These are phyloP conservation scores for Panus rudis DNA, from an alignment of 768 basidiomycete genomes.

Conservation along the genomic window DNA sequence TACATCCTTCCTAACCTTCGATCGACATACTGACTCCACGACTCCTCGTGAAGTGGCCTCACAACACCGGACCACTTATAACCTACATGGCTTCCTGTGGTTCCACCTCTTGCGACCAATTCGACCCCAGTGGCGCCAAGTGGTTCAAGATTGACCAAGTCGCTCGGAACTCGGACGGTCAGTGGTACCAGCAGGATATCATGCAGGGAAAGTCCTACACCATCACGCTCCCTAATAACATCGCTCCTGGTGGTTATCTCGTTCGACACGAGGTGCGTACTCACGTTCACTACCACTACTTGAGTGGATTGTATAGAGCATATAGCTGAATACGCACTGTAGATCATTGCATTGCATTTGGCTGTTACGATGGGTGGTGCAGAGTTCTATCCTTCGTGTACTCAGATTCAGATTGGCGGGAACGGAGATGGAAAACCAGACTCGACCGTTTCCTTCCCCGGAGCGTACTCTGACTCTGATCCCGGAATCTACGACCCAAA, in stretches of 20 bases:
- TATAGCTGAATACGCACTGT: conserved; percentile 8
- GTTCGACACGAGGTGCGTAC: conserved; percentile 54
- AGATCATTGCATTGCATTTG: conserved; percentile 68
- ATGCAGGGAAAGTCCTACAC: conserved; percentile 16
- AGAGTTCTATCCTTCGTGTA: conserved; percentile 77
- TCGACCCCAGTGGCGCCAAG: conserved; percentile 47
- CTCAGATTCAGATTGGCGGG: conserved; percentile 47
- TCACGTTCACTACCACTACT: not conserved
- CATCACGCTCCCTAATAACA: conserved; percentile 30
- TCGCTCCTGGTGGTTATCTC: conserved; percentile 68
- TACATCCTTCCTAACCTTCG: not conserved
- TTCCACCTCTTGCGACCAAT: conserved; percentile 47
- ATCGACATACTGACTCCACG: not conserved
- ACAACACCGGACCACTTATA: conserved; percentile 61
- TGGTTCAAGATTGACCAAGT: conserved; percentile 58
- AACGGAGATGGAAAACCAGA: conserved; percentile 48
- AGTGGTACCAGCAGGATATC: conserved; percentile 23
- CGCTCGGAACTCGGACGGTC: conserved; percentile 15
- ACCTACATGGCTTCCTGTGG: conserved; percentile 70
- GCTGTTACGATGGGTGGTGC: conserved; percentile 52
- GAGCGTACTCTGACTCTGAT: conserved; percentile 65
- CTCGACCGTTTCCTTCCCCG: conserved; percentile 52
- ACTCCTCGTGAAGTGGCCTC: conserved; percentile 32
- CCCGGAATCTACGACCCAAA: conserved; percentile 63
- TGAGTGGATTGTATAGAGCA: not conserved